These are phyloP conservation scores for Pestalotiopsis sp. DNA, from an alignment of 2,329 filamentous ascomycete genomes.

Conservation along the genomic window DNA sequence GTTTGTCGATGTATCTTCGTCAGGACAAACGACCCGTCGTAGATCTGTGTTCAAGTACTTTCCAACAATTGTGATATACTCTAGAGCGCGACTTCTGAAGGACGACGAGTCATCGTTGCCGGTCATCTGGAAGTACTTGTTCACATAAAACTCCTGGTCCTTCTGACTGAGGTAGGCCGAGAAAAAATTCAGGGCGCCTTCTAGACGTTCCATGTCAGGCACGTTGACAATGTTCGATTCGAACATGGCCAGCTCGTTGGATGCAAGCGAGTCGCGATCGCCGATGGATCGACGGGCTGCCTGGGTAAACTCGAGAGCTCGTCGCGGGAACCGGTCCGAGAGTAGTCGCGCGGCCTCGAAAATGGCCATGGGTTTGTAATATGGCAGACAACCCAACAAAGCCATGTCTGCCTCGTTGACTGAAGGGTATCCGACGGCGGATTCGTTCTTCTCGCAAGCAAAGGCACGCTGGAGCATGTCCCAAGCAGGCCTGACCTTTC, in stretches of 20 bases:
- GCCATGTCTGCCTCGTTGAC: constrained; percentile 19
- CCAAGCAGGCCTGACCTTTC: not conserved
- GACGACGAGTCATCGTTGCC: constrained; percentile 14
- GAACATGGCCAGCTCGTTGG: constrained; percentile 18
- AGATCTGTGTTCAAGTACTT: constrained; percentile 23
- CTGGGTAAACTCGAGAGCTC: constrained; percentile 25
- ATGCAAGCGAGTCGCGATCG: constrained; percentile 19
- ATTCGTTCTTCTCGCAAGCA: constrained; percentile 20
- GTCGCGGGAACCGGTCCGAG: constrained; percentile 22
- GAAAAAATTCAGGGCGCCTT: constrained; percentile 26
- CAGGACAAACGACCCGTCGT: constrained; percentile 17
- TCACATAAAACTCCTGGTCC: constrained; percentile 20
- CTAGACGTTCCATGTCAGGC: constrained; percentile 12
- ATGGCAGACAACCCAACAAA: constrained; percentile 27
- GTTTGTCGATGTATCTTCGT: not conserved
- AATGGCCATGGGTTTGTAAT: constrained; percentile 25
- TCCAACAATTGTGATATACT: constrained; percentile 27
- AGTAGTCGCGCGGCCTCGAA: constrained; percentile 30
- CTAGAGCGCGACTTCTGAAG: constrained; percentile 17
- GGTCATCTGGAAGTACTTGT: constrained; percentile 20
- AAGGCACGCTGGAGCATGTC: constrained; percentile 16
- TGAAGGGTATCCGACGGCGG: not conserved
- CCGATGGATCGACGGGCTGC: constrained; percentile 26
- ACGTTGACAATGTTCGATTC: not conserved
- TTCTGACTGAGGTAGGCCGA: constrained; percentile 9